These are phyloP conservation scores for Exobasidium rhododendri DNA, from an alignment of 1,284 basidiomycete genomes.

Conservation along the genomic window DNA sequence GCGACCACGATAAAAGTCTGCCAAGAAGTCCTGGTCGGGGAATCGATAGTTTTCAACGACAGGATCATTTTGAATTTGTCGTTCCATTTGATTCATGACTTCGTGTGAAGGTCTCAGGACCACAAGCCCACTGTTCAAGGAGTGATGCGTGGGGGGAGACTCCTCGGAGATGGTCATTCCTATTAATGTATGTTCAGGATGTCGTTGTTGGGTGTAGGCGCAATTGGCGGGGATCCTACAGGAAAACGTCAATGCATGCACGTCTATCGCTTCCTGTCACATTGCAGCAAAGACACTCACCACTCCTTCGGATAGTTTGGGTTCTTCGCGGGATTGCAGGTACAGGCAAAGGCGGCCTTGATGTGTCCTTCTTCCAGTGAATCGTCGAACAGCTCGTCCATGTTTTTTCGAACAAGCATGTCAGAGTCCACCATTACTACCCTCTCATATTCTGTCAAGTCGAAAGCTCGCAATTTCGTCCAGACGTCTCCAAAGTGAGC, in stretches of 20 bases:
- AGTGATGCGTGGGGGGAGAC: conserved; percentile 69
- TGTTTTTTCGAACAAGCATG: conserved; percentile 80
- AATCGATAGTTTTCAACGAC: conserved; percentile 72
- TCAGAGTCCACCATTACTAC: conserved; percentile 83
- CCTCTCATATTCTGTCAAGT: conserved; percentile 60
- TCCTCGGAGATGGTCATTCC: conserved; percentile 58
- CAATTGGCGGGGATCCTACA: conserved; percentile 83
- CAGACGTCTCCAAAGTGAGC: conserved; percentile 47
- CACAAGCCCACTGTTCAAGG: conserved; percentile 85
- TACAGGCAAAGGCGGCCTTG: conserved; percentile 81
- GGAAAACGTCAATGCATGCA: neutral
- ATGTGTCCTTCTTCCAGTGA: conserved; percentile 64
- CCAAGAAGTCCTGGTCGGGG: conserved; percentile 87
- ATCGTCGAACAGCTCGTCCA: conserved; percentile 81
- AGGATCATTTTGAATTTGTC: conserved; percentile 68
- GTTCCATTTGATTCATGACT: conserved; percentile 63
- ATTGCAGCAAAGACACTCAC: conserved; percentile 59
- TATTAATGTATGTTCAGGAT: conserved; percentile 56
- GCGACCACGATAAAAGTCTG: conserved; percentile 65
- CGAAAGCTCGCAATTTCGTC: conserved; percentile 52
- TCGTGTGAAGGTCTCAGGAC: conserved; percentile 67
- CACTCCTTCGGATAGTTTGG: conserved; percentile 83
- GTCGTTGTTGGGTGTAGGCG: conserved; percentile 64
- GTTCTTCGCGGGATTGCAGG: conserved; percentile 84
- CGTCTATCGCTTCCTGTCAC: neutral